Percentiles rank a stretch among this genome's conserved stretches.
Evolutionary conservation across 345 rosid species (phyloP).

Genomic region (Euclidium syriacum): DNA sequence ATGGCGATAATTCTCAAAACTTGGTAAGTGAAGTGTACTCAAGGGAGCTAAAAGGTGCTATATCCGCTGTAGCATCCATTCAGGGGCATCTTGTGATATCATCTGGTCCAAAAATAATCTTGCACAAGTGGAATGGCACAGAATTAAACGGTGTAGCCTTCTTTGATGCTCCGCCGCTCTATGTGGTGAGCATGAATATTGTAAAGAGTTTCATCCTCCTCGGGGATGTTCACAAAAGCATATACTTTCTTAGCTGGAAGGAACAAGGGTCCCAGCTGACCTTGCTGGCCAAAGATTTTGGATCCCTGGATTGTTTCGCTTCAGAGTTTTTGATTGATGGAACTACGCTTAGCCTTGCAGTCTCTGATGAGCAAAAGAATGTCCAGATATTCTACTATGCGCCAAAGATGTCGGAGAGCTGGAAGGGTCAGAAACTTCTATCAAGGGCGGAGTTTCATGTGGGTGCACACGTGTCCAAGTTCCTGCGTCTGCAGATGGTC

Average conservation of each 20-base stretch:
- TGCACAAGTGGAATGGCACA: slow-evolving; percentile 90
- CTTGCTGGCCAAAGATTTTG: slow-evolving; percentile 93
- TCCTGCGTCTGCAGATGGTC: slow-evolving; percentile 91
- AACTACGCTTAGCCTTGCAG: slow-evolving; percentile 84
- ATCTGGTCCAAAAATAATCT: slow-evolving; percentile 89
- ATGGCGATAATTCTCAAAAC: slow-evolving; percentile 55
- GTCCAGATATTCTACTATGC: slow-evolving; percentile 94
- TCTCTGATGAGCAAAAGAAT: slow-evolving; percentile 93
- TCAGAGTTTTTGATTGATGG: slow-evolving; percentile 98
- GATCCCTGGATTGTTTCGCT: slow-evolving; percentile 87
- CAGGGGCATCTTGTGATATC: slow-evolving; percentile 95
- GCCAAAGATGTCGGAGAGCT: slow-evolving; percentile 93
- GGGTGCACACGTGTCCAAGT: slow-evolving; percentile 85
- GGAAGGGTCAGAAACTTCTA: slow-evolving; percentile 98
- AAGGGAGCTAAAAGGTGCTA: slow-evolving; percentile 92
- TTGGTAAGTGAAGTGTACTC: slow-evolving; percentile 86
- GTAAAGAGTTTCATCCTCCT: slow-evolving; percentile 92
- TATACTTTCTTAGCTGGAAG: slow-evolving; percentile 94
- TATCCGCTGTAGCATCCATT: slow-evolving; percentile 96
- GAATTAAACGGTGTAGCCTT: slow-evolving; percentile 90
- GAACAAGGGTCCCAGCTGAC: slow-evolving; percentile 96
- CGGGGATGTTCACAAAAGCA: slow-evolving; percentile 90
- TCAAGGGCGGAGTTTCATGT: slow-evolving; percentile 93
- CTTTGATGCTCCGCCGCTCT: slow-evolving; percentile 90
- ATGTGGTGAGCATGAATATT: slow-evolving; percentile 92